Evolutionary conservation across 768 basidiomycete species (phyloP), one percentile per base, ranked within the genome.

Genomic region (Agaricus blazei): DNA sequence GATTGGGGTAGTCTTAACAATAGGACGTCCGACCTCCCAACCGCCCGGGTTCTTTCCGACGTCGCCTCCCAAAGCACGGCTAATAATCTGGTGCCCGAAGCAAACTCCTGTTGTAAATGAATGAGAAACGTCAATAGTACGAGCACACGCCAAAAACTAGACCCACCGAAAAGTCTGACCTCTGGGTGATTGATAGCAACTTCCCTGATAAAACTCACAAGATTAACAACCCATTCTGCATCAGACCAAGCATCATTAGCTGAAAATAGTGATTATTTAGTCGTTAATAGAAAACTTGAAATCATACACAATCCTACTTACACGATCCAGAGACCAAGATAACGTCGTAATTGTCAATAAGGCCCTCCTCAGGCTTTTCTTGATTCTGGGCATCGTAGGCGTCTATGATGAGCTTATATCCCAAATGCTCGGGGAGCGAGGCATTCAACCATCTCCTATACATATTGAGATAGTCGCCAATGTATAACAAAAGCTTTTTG

Each of bases 291-390:
- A 19, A 19, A 19, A 19, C 19, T 19, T 19, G 19, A 19, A 19
- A 19, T 19, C 19, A 19, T 19, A 19, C 19, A 19, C 19, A 19
- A 19, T 19, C 19, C 19, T 19, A 19, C 19, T 19, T 28, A 95
- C 93, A 83, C 12, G 91, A 91, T 1, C 94, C 94, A 0, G 87
- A 88, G 56, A 95, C 74, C 54, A 97, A 70, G 24, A 97, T 70
- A 0, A 77, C 89, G 56, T 87, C 80, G 63, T 88, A 92, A 3
- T 69, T 65, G 26, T 79, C 76, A 23, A 85, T 65, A 31, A 66
- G 61, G 11, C 71, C 73, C n/a, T 78, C 71, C 0, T 69, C 46
- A 0, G 94, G 94, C 58, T 89, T 91, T 56, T 76, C 72, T 24
- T 74, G 59, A 7, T 41, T 19, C 14, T 81, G 74, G 27, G 92